Evolutionary conservation across 2,329 filamentous ascomycete species (phyloP), one percentile per base, ranked within the genome.

Genomic region (Pseudogymnoascus sp.): DNA sequence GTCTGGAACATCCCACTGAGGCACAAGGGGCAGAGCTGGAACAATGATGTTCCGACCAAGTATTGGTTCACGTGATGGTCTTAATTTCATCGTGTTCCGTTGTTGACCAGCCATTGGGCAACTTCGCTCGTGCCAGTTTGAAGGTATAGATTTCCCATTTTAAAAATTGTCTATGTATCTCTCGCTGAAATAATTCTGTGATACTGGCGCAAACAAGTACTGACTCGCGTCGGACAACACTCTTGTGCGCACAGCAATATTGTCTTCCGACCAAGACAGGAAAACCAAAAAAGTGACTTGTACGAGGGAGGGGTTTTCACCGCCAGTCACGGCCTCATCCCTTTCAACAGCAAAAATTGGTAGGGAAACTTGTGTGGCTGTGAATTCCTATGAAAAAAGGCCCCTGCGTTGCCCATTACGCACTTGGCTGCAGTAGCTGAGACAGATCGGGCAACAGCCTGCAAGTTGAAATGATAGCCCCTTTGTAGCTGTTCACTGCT

Each of bases 11-110:
- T 55, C 45, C 45, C 45, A 55, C 45, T 19, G 25, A 55, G 45
- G 45, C 45, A 55, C 45, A 55, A 55, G 45, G 45, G 45, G 45
- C 45, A 55, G 35, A 36, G 45, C 45, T 55, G 45, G 45, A 55
- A 55, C 5, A 55, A 55, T 55, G 45, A 55, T 55, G 45, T 55
- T 55, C 45, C 45, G 45, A 5, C 3, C 3, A 33, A 7, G 25
- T 55, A 55, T 9, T 8, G 4, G 8, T 30, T 33, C 45, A 55
- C 45, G 45, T 55, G 45, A 55, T 55, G 9, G 22, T 23, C 5
- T 55, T 55, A 19, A n/a, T 42, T 49, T 55, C 45, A 55, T 33
- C 45, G 45, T 55, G 45, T 55, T n/a, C 25, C 28, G 6, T 19
- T 55, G 45, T 55, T 55, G 45, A 19, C n/a, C 45, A 19, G 45